Evolutionary conservation across 305 asterid genomes (phyloP).

Genomic region (Fraxinus albicans): DNA sequence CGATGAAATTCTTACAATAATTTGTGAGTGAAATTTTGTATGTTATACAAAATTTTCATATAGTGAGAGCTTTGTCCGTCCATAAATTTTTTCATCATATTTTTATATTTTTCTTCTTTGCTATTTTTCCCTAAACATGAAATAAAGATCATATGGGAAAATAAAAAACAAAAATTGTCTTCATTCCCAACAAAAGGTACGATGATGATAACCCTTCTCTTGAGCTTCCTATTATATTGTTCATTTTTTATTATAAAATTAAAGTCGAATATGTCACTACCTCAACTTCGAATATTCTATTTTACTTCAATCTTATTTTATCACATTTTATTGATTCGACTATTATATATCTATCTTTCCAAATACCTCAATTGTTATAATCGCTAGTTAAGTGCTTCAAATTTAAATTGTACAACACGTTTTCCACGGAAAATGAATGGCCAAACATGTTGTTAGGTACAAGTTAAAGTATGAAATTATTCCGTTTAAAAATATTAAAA

Average conservation of each 20-base stretch:
- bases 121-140: too few species aligned
- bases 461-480: not conserved
- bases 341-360: not conserved
- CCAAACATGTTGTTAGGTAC: not conserved
- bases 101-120: too few species aligned
- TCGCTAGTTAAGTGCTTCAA: too few species aligned
- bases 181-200: too few species aligned
- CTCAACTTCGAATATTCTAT: not conserved
- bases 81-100: not conserved
- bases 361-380: too few species aligned
- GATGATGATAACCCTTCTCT: not conserved
- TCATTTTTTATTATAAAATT: not conserved
- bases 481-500: too few species aligned
- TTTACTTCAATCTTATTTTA: not conserved
- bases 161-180: too few species aligned
- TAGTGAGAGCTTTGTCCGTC: not conserved
- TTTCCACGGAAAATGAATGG: not conserved
- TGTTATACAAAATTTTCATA: too few species aligned
- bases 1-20: too few species aligned
- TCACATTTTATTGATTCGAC: not conserved
- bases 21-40: not conserved
- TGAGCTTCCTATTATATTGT: not conserved
- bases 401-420: not conserved
- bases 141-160: too few species aligned
- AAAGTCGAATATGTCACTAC: not conserved